A percentile compares a stretch with the other conserved stretches of the same genome.
Conservation (phyloP, 208 protist genomes). For the Crithidia acanthocephali region DNA sequence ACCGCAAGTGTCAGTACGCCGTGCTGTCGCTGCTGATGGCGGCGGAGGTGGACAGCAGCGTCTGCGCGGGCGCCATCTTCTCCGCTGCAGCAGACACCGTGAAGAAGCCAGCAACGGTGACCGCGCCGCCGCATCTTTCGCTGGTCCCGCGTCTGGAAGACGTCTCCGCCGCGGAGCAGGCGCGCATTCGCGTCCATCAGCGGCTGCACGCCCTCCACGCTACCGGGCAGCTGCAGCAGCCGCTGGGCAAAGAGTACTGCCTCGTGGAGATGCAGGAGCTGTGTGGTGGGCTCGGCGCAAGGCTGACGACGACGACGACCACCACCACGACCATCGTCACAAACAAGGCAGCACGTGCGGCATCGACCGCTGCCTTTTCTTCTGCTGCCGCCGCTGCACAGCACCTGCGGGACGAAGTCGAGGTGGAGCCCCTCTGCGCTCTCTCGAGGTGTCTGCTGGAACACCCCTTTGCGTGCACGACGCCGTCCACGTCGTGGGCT, state of each 20-base stretch:
- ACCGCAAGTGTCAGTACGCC: constrained; percentile 12
- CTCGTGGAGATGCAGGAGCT: constrained; percentile 58
- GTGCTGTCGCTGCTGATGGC: constrained; percentile 31
- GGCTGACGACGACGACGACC: constrained; percentile 10
- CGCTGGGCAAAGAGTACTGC: constrained; percentile 64
- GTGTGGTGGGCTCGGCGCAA: neutral
- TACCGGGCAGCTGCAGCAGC: constrained; percentile 40
- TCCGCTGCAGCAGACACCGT: neutral
- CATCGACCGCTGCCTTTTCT: neutral
- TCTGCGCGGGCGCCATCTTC: neutral
- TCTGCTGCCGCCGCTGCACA: neutral
- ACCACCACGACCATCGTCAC: constrained; percentile 17
- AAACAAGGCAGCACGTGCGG: too few species aligned
- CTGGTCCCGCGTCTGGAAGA: constrained; percentile 4
- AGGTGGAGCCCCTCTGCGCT: constrained; percentile 50
- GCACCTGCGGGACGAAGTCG: constrained; percentile 40
- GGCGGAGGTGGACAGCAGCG: constrained; percentile 20
- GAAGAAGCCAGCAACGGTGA: neutral
- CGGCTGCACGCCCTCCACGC: constrained; percentile 55
- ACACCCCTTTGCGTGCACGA: constrained; percentile 64
- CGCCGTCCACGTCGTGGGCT: constrained; percentile 46
- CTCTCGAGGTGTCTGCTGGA: constrained; percentile 51
- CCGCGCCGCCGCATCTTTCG: neutral
- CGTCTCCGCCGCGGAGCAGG: constrained; percentile 45
- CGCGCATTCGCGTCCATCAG: constrained; percentile 62